Evolutionary conservation across 2,329 filamentous ascomycete species (phyloP).

Genomic region (Ophiostoma pallidulum): DNA sequence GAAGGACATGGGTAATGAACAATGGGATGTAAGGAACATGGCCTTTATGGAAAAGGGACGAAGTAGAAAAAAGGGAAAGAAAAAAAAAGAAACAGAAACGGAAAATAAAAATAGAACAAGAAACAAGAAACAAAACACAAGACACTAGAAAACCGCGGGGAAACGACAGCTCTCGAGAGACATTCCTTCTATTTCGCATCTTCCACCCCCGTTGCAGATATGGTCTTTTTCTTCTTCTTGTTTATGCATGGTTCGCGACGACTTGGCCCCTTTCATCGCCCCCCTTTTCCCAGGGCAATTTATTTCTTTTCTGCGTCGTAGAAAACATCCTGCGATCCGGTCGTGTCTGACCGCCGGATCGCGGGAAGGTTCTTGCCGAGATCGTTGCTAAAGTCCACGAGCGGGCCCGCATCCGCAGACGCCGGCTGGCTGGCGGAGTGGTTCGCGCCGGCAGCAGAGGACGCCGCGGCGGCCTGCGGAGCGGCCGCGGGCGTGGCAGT

Average conservation of each 20-base stretch:
- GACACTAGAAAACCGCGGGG: background rate
- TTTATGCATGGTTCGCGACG: too few relatives aligned
- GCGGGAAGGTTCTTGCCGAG: slow-evolving; percentile 40
- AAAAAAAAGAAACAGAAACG: too few relatives aligned
- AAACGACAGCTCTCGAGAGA: background rate
- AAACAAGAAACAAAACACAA: background rate
- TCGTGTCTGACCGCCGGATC: slow-evolving; percentile 27
- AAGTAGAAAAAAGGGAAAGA: too few relatives aligned
- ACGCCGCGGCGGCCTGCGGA: background rate
- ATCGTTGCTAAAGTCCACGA: slow-evolving; percentile 49
- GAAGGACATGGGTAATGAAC: too few relatives aligned
- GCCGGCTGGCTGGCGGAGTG: too few relatives aligned
- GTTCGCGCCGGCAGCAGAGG: too few relatives aligned
- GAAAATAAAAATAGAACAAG: background rate
- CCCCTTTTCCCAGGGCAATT: too few relatives aligned
- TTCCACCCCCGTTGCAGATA: background rate
- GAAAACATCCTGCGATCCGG: slow-evolving; percentile 28
- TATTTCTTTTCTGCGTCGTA: background rate
- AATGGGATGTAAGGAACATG: too few relatives aligned
- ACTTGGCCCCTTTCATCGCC: too few relatives aligned
- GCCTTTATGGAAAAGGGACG: too few relatives aligned
- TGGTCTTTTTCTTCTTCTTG: background rate
- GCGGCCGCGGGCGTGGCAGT: slow-evolving; percentile 9
- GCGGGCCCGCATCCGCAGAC: slow-evolving; percentile 35
- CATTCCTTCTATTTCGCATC: too few relatives aligned